Conservation (phyloP, 495 filamentous ascomycete genomes). For the Penicillium pancosmium region DNA sequence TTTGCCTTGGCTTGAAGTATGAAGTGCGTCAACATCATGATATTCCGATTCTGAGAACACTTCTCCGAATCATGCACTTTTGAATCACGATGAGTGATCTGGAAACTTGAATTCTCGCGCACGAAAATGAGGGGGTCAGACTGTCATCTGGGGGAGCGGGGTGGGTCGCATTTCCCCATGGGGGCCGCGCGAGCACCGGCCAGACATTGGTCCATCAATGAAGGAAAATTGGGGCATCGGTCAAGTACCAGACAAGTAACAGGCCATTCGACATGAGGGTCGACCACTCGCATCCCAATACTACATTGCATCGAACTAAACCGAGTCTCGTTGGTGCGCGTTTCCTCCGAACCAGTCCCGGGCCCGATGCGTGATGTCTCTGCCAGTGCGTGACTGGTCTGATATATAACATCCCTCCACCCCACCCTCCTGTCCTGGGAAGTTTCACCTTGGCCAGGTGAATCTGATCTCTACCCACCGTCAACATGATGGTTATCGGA, state of each 20-base stretch:
- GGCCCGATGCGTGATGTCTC: background rate
- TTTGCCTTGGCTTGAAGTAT: slow-evolving; percentile 8
- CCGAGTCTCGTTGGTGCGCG: background rate
- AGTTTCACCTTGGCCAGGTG: background rate
- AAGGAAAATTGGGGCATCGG: background rate
- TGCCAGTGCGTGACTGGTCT: background rate
- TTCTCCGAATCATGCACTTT: too few species aligned
- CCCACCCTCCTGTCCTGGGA: background rate
- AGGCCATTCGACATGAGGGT: background rate
- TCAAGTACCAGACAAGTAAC: background rate
- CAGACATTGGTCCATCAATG: background rate
- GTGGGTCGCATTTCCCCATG: slow-evolving; percentile 10
- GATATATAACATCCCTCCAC: background rate
- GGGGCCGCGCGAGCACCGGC: slow-evolving; percentile 26
- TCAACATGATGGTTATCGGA: slow-evolving; percentile 13
- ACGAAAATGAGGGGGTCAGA: background rate
- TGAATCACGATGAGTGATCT: too few species aligned
- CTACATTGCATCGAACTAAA: slow-evolving; percentile 10
- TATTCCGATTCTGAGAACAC: too few species aligned
- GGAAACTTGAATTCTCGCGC: background rate
- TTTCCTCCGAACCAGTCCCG: background rate
- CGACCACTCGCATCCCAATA: background rate
- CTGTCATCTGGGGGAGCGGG: slow-evolving; percentile 1
- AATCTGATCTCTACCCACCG: background rate
- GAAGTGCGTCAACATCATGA: background rate